Conservation (phyloP, 2,329 filamentous ascomycete species). For the Paecilomyces variotii region DNA sequence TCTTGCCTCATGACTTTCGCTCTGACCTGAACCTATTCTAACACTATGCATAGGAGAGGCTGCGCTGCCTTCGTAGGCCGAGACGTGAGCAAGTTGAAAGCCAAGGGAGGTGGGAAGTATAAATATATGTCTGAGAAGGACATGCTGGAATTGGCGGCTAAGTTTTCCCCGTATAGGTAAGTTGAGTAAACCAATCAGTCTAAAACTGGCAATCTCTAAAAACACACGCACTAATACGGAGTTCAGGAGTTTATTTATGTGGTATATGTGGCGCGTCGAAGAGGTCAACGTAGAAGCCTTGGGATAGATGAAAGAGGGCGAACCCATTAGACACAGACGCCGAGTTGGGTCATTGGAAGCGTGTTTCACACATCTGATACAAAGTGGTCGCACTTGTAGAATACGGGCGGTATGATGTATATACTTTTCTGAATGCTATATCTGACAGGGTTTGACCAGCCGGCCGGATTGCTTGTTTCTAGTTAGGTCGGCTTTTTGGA, state of each 20-base stretch:
- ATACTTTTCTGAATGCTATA: background rate
- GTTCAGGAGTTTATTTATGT: slow-evolving; percentile 76
- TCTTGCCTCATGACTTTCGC: background rate
- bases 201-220: background rate
- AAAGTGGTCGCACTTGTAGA: background rate
- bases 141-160: slow-evolving; percentile 74
- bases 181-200: slow-evolving; percentile 12
- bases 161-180: slow-evolving; percentile 72
- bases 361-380: background rate
- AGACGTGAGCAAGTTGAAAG: slow-evolving; percentile 77
- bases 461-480: no score
- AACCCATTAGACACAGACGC: background rate
- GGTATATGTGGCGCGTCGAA: slow-evolving; percentile 92
- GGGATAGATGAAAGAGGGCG: slow-evolving; percentile 10
- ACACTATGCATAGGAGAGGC: slow-evolving; percentile 49
- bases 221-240: slow-evolving; percentile 17
- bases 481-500: no score
- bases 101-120: slow-evolving; percentile 76
- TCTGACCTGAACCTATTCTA: background rate
- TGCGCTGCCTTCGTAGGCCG: slow-evolving; percentile 82
- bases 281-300: slow-evolving; percentile 62
- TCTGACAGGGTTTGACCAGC: background rate
- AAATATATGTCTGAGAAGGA: slow-evolving; percentile 96
- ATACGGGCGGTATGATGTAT: background rate
- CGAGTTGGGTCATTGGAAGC: background rate